phyloP scores from a whole-genome alignment of 2,329 filamentous ascomycete species.

The Talaromyces pinophilus region DNA sequence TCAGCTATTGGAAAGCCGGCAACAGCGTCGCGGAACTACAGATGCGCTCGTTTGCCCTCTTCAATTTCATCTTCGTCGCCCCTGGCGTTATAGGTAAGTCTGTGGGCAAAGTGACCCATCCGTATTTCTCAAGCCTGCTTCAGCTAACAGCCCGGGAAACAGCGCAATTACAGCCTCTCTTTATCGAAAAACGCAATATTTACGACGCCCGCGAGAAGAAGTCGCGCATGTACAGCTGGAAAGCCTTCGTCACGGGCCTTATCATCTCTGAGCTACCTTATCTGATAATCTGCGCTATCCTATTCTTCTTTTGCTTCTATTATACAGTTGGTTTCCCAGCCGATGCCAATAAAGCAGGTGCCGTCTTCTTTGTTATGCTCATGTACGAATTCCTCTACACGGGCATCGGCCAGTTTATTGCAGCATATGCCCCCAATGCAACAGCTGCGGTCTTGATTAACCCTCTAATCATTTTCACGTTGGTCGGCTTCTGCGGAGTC shows the following conservation, averaged over 20 bases:
- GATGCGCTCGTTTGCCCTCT: conserved; percentile 69
- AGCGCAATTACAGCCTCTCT: conserved; percentile 61
- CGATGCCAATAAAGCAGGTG: no score
- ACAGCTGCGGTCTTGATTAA: no score
- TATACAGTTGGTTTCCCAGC: conserved; percentile 39
- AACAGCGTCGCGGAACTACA: conserved; percentile 62
- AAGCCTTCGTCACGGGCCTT: conserved; percentile 68
- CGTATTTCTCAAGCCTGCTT: no score
- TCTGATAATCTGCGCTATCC: conserved; percentile 59
- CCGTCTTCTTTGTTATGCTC: no score
- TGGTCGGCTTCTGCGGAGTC: no score
- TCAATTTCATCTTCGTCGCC: conserved; percentile 61
- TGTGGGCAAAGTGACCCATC: no score
- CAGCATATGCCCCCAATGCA: no score
- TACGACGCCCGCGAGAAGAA: conserved; percentile 68
- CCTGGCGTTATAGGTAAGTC: conserved; percentile 39
- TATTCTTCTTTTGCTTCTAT: conserved; percentile 73
- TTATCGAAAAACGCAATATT: conserved; percentile 68
- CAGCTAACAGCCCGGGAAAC: background rate
- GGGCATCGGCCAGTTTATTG: no score
- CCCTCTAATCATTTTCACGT: no score
- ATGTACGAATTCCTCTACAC: no score
- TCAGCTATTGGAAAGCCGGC: conserved; percentile 69
- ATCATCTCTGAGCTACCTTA: conserved; percentile 68
- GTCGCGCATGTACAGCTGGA: conserved; percentile 69